A percentile compares a stretch with the other conserved stretches of the same genome.
phyloP scores from a whole-genome alignment of 192 early-diverging fungal genomes.

The Podila clonocystis region DNA sequence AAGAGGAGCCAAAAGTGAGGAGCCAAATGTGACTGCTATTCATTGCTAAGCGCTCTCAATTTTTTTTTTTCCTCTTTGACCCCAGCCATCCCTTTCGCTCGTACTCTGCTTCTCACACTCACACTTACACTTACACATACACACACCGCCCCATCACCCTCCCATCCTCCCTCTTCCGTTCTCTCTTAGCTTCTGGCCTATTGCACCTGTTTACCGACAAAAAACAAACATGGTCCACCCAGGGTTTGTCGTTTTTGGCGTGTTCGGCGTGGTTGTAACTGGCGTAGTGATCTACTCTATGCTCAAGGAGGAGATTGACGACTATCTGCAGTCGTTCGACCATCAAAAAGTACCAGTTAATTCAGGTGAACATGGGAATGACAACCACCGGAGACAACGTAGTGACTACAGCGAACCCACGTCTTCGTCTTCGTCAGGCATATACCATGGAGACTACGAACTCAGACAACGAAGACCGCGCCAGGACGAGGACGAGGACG shows the following conservation, averaged over 20 bases:
- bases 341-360: conserved; percentile 9
- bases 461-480: conserved; percentile 15
- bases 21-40: too few relatives aligned
- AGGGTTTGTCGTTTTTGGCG: conserved; percentile 22
- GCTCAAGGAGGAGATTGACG: conserved; percentile 25
- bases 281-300: conserved; percentile 40
- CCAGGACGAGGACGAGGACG: conserved; percentile 14
- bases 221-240: conserved; percentile 39
- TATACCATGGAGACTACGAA: conserved; percentile 25
- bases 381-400: background rate
- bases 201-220: background rate
- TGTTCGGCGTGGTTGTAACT: conserved; percentile 33
- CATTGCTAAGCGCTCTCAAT: too few relatives aligned
- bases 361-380: background rate
- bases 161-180: background rate
- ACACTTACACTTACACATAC: background rate
- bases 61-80: background rate
- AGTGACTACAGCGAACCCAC: conserved; percentile 14
- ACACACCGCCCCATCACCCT: background rate
- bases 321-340: conserved; percentile 21
- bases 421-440: conserved; percentile 5
- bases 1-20: too few relatives aligned
- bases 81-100: background rate
- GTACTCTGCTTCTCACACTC: background rate
- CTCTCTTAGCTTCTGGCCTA: background rate